A percentile compares a stretch with the other conserved stretches of the same genome.
These are phyloP conservation scores for Phytophthora ohioensis DNA, from an alignment of 352 stramenopile species.

Conservation along the genomic window DNA sequence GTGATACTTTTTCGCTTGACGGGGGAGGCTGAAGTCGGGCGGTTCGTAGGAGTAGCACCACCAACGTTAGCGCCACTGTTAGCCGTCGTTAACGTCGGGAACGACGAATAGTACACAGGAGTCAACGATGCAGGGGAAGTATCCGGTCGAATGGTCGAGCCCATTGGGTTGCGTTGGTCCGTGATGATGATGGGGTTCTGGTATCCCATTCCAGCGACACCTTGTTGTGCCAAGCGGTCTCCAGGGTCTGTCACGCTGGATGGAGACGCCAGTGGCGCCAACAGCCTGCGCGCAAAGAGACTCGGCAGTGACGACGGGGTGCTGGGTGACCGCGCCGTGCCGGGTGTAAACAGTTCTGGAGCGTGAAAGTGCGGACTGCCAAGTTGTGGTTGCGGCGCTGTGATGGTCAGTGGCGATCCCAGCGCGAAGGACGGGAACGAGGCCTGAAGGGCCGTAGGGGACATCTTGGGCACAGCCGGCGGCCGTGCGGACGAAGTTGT, in stretches of 20 bases:
- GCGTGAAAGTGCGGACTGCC: conserved; percentile 48
- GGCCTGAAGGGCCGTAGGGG: conserved; percentile 30
- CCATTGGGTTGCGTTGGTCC: conserved; percentile 32
- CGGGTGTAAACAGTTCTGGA: conserved; percentile 45
- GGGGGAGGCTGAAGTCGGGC: conserved; percentile 45
- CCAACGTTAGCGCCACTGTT: conserved; percentile 10
- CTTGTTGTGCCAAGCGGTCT: conserved; percentile 29
- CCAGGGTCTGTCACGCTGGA: conserved; percentile 30
- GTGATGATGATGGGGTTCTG: conserved; percentile 35
- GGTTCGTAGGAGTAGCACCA: conserved; percentile 13
- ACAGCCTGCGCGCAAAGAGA: conserved; percentile 53
- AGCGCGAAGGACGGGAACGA: conserved; percentile 46
- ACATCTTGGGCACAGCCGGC: conserved; percentile 35
- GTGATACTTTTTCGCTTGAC: conserved; percentile 85
- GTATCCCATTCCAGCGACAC: conserved; percentile 32
- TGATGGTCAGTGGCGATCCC: conserved; percentile 56
- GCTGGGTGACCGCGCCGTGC: conserved; percentile 28
- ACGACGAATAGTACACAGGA: conserved; percentile 57
- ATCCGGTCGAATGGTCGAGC: conserved; percentile 36
- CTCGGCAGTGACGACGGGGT: conserved; percentile 57
- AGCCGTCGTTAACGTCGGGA: conserved; percentile 26
- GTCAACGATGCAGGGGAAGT: conserved; percentile 54
- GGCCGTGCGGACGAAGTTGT: conserved; percentile 32
- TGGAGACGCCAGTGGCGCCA: conserved; percentile 51
- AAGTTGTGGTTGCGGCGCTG: conserved; percentile 44